phyloP scores from a whole-genome alignment of 345 rosid genomes.

The Lumnitzera littorea region DNA sequence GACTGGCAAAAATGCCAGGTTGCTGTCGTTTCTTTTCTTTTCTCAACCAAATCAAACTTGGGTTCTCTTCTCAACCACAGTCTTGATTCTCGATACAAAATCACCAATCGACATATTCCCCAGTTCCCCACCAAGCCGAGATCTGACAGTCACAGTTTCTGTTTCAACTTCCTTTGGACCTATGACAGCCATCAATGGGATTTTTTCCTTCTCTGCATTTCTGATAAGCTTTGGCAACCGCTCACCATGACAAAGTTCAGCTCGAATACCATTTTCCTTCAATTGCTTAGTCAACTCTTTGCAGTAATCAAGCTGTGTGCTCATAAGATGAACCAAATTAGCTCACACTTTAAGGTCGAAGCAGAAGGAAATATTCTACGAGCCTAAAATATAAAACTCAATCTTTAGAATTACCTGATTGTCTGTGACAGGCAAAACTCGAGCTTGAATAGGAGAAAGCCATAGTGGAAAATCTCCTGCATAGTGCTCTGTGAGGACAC shows the following conservation, averaged over 20 bases:
- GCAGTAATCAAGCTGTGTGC: constrained; percentile 58
- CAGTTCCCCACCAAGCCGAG: constrained; percentile 79
- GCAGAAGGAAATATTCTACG: no score
- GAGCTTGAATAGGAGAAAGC: constrained; percentile 91
- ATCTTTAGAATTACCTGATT: constrained; percentile 44
- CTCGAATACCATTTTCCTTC: constrained; percentile 52
- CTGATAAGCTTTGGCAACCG: constrained; percentile 90
- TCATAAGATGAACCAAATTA: neutral
- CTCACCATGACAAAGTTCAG: constrained; percentile 84
- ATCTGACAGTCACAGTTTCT: constrained; percentile 61
- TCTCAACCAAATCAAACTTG: constrained; percentile 6
- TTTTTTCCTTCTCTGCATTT: constrained; percentile 83
- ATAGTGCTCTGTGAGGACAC: constrained; percentile 88
- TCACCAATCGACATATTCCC: constrained; percentile 63
- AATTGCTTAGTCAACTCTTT: constrained; percentile 46
- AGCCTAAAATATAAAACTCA: neutral
- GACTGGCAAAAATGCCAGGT: neutral
- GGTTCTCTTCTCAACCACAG: constrained; percentile 43
- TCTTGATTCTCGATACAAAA: constrained; percentile 49
- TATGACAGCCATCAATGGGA: constrained; percentile 85
- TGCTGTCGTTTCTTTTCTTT: neutral
- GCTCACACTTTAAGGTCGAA: neutral
- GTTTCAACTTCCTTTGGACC: constrained; percentile 87
- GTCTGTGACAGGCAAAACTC: constrained; percentile 86
- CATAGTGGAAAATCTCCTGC: constrained; percentile 97